Base-by-base conservation (phyloP, 345 rosid genomes). In the Gossypium ekmanianum region DNA sequence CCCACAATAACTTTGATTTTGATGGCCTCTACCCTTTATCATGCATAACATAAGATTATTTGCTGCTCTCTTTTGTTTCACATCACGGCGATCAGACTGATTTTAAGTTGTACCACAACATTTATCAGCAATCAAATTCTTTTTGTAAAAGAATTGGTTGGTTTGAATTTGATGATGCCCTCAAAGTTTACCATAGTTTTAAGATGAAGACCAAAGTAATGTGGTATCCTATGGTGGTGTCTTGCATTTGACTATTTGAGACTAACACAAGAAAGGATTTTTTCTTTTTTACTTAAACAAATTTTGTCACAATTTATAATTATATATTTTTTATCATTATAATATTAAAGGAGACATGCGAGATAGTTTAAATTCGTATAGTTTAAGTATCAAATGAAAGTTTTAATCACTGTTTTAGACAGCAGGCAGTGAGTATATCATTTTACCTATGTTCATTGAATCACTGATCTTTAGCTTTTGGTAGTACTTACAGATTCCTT, bases 1-100 rank as follows among this genome's bases (percentile, higher is more conserved):
- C 41, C 68, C 45, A 22, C 68, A 61, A 27, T 45, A 61, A 10
- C 39, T 61, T 74, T 61, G 55, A 74, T 74, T 61, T 74, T 48
- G 55, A 74, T 74, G 69, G n/a, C 68, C 45, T 14, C 56, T 17
- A 17, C 20, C 56, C 56, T 29, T n/a, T 56, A 34, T 56, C 10
- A 56, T n/a, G 24, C 59, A 18, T n/a, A 18, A 56, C 26, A 18
- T n/a, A 18, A 56, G 59, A 56, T 56, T 16, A 14, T 4, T 52
- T 18, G 59, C 22, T 8, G 24, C 59, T 56, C 59, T 10, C 59
- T 20, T 56, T 56, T 7, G 2, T 9, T 61, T 34, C 41, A 34
- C 41, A 4, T 34, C 27, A 59, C 41, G 12, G 26, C 3, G 16
- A 9, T 41, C 50, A 3, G 13, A 39, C n/a, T 39, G 9, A 3